Evolutionary conservation across 352 stramenopile genomes (phyloP).

Genomic region (Phytophthora quininea): DNA sequence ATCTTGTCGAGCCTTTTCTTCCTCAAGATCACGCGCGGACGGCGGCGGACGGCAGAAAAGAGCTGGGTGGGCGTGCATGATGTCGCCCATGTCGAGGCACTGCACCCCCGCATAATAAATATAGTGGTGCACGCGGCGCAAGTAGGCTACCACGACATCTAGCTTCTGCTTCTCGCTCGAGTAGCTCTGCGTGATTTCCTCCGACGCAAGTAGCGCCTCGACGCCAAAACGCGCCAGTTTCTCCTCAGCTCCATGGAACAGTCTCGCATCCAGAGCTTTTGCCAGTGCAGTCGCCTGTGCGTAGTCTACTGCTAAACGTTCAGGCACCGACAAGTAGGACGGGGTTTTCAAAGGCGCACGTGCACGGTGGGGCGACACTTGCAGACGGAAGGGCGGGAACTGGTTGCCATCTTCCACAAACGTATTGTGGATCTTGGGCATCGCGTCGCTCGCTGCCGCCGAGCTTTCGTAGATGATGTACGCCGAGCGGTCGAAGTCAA

Average conservation of each 20-base stretch:
- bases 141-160: conserved; percentile 93
- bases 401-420: conserved; percentile 82
- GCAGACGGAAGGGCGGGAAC: conserved; percentile 78
- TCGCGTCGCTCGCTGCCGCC: conserved; percentile 68
- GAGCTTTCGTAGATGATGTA: conserved; percentile 87
- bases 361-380: conserved; percentile 80
- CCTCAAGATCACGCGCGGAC: conserved; percentile 73
- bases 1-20: conserved; percentile 73
- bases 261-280: conserved; percentile 59
- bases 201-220: conserved; percentile 56
- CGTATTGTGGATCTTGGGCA: conserved; percentile 87
- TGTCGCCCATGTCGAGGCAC: conserved; percentile 88
- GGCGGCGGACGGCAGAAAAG: conserved; percentile 77
- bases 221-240: conserved; percentile 52
- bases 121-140: conserved; percentile 95
- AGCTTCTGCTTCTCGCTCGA: conserved; percentile 85
- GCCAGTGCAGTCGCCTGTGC: conserved; percentile 63
- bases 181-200: conserved; percentile 56
- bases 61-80: conserved; percentile 83
- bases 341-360: conserved; percentile 82
- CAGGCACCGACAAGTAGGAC: conserved; percentile 78
- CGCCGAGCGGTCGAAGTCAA: conserved; percentile 84
- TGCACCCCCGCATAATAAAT: conserved; percentile 94
- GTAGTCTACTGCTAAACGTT: conserved; percentile 67
- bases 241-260: conserved; percentile 61